A percentile compares a stretch with the other conserved stretches of the same genome.
Evolutionary conservation across 2,329 filamentous ascomycete genomes (phyloP).

Genomic region (Aspergillus sp.): DNA sequence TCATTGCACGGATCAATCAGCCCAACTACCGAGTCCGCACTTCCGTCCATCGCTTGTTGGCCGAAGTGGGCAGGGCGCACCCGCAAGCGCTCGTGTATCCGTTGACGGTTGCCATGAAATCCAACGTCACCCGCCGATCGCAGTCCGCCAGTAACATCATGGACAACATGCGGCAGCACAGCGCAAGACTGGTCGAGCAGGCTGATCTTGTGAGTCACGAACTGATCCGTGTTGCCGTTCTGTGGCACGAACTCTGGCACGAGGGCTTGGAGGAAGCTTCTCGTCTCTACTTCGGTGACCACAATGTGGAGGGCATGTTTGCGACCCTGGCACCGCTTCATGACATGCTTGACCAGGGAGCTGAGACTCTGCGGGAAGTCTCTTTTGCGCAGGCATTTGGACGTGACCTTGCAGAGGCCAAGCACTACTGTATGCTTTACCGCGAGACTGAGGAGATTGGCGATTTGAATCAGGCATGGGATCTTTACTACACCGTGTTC

Average conservation of each 20-base stretch:
- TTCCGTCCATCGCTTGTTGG: slow-evolving; percentile 84
- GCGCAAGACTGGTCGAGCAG: slow-evolving; percentile 84
- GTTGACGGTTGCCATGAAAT: slow-evolving; percentile 96
- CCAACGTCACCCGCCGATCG: slow-evolving; percentile 74
- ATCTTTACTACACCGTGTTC: slow-evolving; percentile 98
- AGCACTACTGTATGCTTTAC: slow-evolving; percentile 93
- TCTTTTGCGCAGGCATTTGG: slow-evolving; percentile 98
- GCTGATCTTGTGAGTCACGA: slow-evolving; percentile 93
- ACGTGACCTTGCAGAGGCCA: slow-evolving; percentile 85
- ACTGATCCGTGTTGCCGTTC: slow-evolving; percentile 88
- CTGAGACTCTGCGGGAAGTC: slow-evolving; percentile 88
- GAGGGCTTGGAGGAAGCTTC: slow-evolving; percentile 96
- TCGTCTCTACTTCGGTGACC: slow-evolving; percentile 91
- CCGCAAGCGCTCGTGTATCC: slow-evolving; percentile 96
- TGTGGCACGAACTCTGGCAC: slow-evolving; percentile 99
- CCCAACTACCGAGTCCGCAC: slow-evolving; percentile 81
- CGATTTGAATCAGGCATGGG: slow-evolving; percentile 97
- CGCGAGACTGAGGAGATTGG: slow-evolving; percentile 81
- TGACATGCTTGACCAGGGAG: slow-evolving; percentile 80
- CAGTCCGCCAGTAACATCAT: slow-evolving; percentile 89
- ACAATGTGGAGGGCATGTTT: slow-evolving; percentile 98
- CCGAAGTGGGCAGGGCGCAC: slow-evolving; percentile 87
- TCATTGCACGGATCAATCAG: slow-evolving; percentile 96
- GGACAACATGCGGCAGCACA: slow-evolving; percentile 96
- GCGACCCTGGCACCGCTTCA: slow-evolving; percentile 82